A percentile compares a stretch with the other conserved stretches of the same genome.
phyloP scores from a whole-genome alignment of 1,284 basidiomycete species.

The Leccinum huronense region DNA sequence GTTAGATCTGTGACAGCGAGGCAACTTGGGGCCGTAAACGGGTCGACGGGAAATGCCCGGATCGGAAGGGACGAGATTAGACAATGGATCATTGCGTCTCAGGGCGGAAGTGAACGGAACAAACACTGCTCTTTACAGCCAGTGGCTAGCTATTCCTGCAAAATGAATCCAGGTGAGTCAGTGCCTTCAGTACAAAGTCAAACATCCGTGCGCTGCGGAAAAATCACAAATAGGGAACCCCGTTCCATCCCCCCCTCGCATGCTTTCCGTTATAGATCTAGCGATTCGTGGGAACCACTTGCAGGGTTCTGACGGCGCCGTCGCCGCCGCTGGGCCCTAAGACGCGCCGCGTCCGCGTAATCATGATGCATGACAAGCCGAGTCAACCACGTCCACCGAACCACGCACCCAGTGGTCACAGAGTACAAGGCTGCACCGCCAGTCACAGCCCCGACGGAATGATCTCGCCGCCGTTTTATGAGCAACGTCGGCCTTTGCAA shows the following conservation, averaged over 20 bases:
- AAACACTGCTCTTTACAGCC: conserved; percentile 27
- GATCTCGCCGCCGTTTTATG: conserved; percentile 4
- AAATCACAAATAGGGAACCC: neutral
- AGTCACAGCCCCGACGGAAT: conserved; percentile 20
- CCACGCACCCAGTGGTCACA: neutral
- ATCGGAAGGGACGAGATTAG: conserved; percentile 29
- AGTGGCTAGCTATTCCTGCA: conserved; percentile 26
- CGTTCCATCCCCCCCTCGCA: conserved; percentile 4
- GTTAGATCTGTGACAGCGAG: conserved; percentile 33
- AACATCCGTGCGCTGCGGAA: conserved; percentile 24
- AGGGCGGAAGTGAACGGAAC: conserved; percentile 22
- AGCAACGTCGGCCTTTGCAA: conserved; percentile 1
- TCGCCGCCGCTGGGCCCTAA: neutral
- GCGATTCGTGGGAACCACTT: conserved; percentile 1
- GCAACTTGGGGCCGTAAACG: conserved; percentile 27
- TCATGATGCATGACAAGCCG: neutral
- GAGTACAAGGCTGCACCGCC: conserved; percentile 10
- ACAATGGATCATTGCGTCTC: conserved; percentile 19
- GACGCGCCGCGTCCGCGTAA: neutral
- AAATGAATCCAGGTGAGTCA: conserved; percentile 26
- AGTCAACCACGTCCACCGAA: neutral
- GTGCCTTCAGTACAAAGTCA: conserved; percentile 20
- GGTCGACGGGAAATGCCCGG: conserved; percentile 14
- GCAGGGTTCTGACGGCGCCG: neutral
- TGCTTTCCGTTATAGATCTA: neutral